A percentile compares a stretch with the other conserved stretches of the same genome.
These are phyloP conservation scores for Termitomyces sp. DNA, from an alignment of 768 basidiomycete species.

Conservation along the genomic window DNA sequence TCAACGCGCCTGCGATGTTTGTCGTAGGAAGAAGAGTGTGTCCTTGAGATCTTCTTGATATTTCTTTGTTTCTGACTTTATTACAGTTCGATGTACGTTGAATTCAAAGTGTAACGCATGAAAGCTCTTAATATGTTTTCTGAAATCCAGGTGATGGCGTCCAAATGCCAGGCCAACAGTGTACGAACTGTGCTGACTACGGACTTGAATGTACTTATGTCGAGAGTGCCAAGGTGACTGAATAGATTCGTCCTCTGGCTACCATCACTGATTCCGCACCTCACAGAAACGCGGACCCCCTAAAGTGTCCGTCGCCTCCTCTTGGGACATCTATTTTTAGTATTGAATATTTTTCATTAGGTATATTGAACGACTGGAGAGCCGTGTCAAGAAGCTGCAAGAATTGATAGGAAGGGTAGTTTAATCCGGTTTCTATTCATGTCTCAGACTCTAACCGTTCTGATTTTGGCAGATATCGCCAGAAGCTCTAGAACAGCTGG, in stretches of 20 bases:
- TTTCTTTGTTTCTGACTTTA: not conserved
- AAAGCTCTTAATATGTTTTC: not conserved
- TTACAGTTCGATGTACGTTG: conserved; percentile 54
- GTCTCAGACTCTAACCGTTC: not conserved
- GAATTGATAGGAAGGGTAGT: conserved; percentile 37
- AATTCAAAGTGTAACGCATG: not conserved
- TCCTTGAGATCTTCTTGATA: not conserved
- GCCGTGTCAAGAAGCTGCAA: conserved; percentile 53
- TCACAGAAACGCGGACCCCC: conserved; percentile 51
- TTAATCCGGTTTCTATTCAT: not conserved
- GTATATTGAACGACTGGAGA: conserved; percentile 57
- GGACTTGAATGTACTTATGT: conserved; percentile 63
- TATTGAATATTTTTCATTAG: conserved; percentile 16
- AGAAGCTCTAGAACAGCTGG: conserved; percentile 13
- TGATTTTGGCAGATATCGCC: conserved; percentile 50
- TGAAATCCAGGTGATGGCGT: conserved; percentile 54
- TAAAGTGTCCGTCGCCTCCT: conserved; percentile 38
- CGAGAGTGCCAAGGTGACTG: conserved; percentile 58
- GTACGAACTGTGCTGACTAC: conserved; percentile 65
- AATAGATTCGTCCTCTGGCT: not conserved
- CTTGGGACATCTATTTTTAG: not conserved
- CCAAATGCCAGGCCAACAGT: conserved; percentile 55
- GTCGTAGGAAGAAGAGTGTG: conserved; percentile 79
- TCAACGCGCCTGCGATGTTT: conserved; percentile 77
- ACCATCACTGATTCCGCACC: not conserved